Evolutionary conservation across 371 early-diverging fungal genomes (phyloP).

Genomic region (Rhizopus microsporus): DNA sequence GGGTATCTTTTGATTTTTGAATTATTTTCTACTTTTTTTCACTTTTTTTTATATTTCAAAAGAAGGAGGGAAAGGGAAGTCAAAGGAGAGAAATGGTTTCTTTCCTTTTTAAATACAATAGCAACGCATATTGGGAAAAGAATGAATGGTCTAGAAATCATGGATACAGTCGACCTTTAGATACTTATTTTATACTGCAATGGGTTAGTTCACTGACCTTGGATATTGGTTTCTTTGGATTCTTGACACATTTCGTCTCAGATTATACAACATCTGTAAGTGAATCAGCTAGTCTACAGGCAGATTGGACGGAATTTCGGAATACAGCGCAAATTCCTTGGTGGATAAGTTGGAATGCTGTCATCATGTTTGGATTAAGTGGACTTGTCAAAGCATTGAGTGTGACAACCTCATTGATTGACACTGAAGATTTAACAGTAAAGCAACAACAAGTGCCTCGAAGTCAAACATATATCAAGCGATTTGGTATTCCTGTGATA

Average conservation of each 20-base stretch:
- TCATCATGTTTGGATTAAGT: constrained; percentile 32
- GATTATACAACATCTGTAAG: neutral
- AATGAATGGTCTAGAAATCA: constrained; percentile 65
- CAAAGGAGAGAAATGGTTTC: neutral
- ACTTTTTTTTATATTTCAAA: too few species aligned
- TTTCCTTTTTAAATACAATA: constrained; percentile 2
- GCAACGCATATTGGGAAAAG: constrained; percentile 23
- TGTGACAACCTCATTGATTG: constrained; percentile 45
- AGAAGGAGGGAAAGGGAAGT: neutral
- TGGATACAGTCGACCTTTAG: constrained; percentile 63
- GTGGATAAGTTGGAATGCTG: neutral
- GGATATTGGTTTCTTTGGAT: constrained; percentile 45
- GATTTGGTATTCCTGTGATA: constrained; percentile 71
- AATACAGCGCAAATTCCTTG: neutral
- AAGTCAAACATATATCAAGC: constrained; percentile 67
- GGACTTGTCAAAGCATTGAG: constrained; percentile 38
- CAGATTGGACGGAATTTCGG: neutral
- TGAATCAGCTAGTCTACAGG: neutral
- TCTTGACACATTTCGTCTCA: constrained; percentile 36
- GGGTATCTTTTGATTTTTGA: constrained; percentile 2
- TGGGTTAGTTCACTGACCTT: constrained; percentile 49
- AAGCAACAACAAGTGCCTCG: constrained; percentile 42
- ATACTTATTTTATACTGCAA: constrained; percentile 55
- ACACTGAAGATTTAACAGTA: constrained; percentile 60
- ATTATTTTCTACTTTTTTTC: neutral